Percentiles rank a stretch among this genome's conserved stretches.
Conservation (phyloP, 805 yeast species). For the Lachancea cidri region DNA sequence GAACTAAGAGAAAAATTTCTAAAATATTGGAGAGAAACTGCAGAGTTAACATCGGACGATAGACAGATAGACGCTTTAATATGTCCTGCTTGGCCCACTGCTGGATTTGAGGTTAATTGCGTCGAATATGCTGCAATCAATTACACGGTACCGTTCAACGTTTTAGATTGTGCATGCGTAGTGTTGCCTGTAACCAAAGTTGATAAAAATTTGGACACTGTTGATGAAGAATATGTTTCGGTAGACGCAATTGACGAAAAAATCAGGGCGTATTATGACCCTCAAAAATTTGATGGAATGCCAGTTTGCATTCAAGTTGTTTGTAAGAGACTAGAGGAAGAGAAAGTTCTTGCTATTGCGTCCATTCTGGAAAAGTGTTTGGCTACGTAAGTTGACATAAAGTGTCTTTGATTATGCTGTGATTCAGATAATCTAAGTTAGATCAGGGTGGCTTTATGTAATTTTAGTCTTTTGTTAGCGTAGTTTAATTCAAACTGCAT, state of each 20-base stretch:
- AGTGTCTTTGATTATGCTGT: not conserved
- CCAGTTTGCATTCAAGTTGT: conserved; percentile 54
- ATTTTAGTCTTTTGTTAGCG: too few relatives aligned
- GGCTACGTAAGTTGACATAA: not conserved
- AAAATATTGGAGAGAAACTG: conserved; percentile 35
- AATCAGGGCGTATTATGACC: conserved; percentile 39
- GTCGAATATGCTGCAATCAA: conserved; percentile 38
- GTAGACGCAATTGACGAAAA: conserved; percentile 31
- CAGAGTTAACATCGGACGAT: conserved; percentile 31
- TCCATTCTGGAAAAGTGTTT: conserved; percentile 33
- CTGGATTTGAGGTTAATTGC: conserved; percentile 35
- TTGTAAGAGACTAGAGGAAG: conserved; percentile 53
- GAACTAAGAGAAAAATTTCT: conserved; percentile 35
- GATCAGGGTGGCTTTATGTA: too few relatives aligned
- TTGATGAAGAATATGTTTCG: conserved; percentile 19
- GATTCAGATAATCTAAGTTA: too few relatives aligned
- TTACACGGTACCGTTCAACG: conserved; percentile 40
- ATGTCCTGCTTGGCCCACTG: conserved; percentile 40
- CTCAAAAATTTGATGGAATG: conserved; percentile 41
- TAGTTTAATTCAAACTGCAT: too few relatives aligned
- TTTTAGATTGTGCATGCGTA: conserved; percentile 37
- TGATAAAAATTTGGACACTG: conserved; percentile 31
- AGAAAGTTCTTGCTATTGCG: conserved; percentile 39
- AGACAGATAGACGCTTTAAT: conserved; percentile 44
- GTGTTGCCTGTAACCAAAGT: conserved; percentile 42